Evolutionary conservation across 2,329 filamentous ascomycete species (phyloP).

Genomic region (Colletotrichum brevisporum): DNA sequence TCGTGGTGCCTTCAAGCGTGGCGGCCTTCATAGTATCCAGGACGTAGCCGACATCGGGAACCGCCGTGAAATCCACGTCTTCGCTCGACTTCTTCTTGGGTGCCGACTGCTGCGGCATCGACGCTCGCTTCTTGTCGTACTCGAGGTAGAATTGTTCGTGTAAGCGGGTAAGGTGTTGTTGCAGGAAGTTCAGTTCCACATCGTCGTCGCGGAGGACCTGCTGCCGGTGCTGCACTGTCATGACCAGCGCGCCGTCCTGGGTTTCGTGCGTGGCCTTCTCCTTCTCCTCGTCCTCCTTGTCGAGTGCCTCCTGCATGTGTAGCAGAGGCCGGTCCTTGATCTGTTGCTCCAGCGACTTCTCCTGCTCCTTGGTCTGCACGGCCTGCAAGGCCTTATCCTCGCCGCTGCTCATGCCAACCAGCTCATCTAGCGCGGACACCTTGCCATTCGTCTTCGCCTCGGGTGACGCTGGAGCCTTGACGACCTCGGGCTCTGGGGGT

Average conservation of each 20-base stretch:
- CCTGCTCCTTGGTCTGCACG: constrained; percentile 86
- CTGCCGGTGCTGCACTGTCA: constrained; percentile 63
- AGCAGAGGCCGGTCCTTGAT: constrained; percentile 88
- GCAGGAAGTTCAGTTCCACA: constrained; percentile 82
- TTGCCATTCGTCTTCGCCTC: constrained; percentile 37
- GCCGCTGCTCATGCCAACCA: constrained; percentile 81
- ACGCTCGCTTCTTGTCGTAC: constrained; percentile 73
- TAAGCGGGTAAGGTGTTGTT: constrained; percentile 80
- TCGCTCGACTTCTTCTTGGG: constrained; percentile 48
- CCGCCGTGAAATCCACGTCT: constrained; percentile 64
- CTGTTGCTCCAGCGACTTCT: constrained; percentile 89
- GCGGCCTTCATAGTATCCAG: constrained; percentile 84
- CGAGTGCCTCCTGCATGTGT: constrained; percentile 92
- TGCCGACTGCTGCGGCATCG: constrained; percentile 41
- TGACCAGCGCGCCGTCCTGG: constrained; percentile 50
- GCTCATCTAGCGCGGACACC: constrained; percentile 74
- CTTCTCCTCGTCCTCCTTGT: constrained; percentile 82
- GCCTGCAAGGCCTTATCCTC: constrained; percentile 78
- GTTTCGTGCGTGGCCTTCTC: constrained; percentile 63
- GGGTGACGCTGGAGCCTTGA: constrained; percentile 12
- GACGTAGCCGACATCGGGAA: constrained; percentile 90
- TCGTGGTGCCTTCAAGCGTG: constrained; percentile 80
- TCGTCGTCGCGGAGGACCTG: constrained; percentile 91
- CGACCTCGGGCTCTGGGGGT: constrained; percentile 4
- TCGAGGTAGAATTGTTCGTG: constrained; percentile 87